A percentile compares a stretch with the other conserved stretches of the same genome.
Conservation (phyloP, 208 protist species). For the Trypanosomatidae sp. region DNA sequence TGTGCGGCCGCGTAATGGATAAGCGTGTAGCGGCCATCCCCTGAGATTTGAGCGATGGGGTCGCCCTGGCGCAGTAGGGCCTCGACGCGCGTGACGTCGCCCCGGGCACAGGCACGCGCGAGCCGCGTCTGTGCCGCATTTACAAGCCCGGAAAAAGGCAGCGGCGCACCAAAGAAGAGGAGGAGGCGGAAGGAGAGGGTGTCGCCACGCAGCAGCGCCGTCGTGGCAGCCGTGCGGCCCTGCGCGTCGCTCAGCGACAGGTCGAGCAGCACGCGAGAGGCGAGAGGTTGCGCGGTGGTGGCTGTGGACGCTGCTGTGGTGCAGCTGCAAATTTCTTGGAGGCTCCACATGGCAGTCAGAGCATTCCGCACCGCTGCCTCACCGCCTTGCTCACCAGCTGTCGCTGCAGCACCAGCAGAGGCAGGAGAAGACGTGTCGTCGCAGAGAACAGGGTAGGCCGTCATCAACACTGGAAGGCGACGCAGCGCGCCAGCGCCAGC, state of each 20-base stretch:
- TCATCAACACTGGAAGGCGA: constrained; percentile 17
- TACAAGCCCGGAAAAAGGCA: constrained; percentile 26
- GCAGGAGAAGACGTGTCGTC: too few species aligned
- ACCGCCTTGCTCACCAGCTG: too few species aligned
- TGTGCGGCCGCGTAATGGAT: constrained; percentile 82
- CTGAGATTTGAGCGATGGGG: constrained; percentile 44
- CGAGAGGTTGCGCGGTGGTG: too few species aligned
- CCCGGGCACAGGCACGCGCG: constrained; percentile 59
- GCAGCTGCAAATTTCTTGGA: too few species aligned
- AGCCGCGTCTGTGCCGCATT: constrained; percentile 65
- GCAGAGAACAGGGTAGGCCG: constrained; percentile 20
- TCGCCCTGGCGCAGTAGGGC: constrained; percentile 65
- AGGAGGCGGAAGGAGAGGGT: constrained; percentile 49
- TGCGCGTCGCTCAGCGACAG: constrained; percentile 26
- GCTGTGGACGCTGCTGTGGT: too few species aligned
- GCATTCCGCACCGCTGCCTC: too few species aligned
- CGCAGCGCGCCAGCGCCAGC: constrained; percentile 10
- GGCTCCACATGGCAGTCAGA: too few species aligned
- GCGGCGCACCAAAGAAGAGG: constrained; percentile 48
- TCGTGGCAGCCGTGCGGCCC: constrained; percentile 13
- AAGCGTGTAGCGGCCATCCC: constrained; percentile 83
- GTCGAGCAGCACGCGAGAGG: constrained; percentile 33
- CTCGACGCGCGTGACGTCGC: constrained; percentile 63
- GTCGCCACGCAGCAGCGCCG: constrained; percentile 43
- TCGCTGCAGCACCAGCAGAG: too few species aligned